Conservation (phyloP, 306 rosid species). For the Cucumis melo region DNA sequence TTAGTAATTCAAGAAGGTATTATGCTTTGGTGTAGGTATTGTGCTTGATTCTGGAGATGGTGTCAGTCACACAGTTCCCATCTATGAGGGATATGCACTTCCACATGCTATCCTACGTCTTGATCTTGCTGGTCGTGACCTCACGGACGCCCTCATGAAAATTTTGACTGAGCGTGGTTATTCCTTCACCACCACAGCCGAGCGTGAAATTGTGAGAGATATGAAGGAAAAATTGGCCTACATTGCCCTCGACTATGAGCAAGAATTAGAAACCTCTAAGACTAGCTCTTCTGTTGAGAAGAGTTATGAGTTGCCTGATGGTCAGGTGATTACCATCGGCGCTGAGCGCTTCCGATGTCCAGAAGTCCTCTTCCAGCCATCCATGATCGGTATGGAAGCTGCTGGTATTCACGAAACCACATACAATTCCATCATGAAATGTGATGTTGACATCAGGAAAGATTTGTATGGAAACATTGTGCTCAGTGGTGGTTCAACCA, state of each 20-base stretch:
- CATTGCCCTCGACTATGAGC: slow-evolving; percentile 70
- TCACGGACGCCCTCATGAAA: slow-evolving; percentile 70
- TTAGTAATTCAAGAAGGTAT: not conserved
- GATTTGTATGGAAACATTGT: slow-evolving; percentile 27
- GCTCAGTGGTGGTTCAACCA: slow-evolving; percentile 28
- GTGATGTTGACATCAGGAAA: slow-evolving; percentile 29
- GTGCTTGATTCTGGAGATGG: slow-evolving; percentile 30
- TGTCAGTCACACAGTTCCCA: slow-evolving; percentile 29
- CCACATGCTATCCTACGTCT: slow-evolving; percentile 45
- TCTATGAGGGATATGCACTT: slow-evolving; percentile 25
- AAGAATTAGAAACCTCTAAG: slow-evolving; percentile 59
- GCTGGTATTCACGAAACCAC: slow-evolving; percentile 27
- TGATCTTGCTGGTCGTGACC: slow-evolving; percentile 78
- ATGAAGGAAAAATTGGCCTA: slow-evolving; percentile 39
- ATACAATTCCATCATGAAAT: slow-evolving; percentile 24
- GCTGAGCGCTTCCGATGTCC: slow-evolving; percentile 26
- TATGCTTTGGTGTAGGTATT: slow-evolving; percentile 13
- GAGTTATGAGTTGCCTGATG: slow-evolving; percentile 47
- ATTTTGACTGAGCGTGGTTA: slow-evolving; percentile 75
- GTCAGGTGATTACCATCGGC: slow-evolving; percentile 30
- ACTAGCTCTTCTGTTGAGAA: slow-evolving; percentile 73
- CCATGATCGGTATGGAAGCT: slow-evolving; percentile 32
- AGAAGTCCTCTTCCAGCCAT: slow-evolving; percentile 28
- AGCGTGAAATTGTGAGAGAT: slow-evolving; percentile 81
- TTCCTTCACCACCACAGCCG: slow-evolving; percentile 69